Base-by-base conservation (phyloP, 768 basidiomycete genomes). In the Tylopilus rubrobrunneus region DNA sequence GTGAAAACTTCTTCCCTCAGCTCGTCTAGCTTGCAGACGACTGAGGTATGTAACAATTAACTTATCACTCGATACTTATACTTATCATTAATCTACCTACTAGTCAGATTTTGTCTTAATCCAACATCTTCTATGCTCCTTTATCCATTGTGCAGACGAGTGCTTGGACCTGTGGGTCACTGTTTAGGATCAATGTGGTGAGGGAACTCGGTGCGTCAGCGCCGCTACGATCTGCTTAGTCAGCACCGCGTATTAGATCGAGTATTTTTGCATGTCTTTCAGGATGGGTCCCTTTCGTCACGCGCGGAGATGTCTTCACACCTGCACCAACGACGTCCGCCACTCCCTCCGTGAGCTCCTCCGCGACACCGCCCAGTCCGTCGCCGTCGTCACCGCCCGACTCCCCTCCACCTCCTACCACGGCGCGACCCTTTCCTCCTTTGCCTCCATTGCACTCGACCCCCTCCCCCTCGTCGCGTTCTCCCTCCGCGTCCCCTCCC, bases 351-450 rank as follows among this genome's bases (percentile, higher is more conserved):
- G 84, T 10, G 70, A 69, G 0, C 77, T 92, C 7, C 74, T 92
- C n/a, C 80, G 89, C 55, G 79, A 86, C 57, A 83, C 84, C 4
- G 89, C 87, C 0, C 89, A 97, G 68, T 86, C 91, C 8, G 93
- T 96, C 34, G 88, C 90, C 3, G 84, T 96, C 51, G 81, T 94
- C 58, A 91, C 92, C 3, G 82, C 89, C 1, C 69, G 78, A 60
- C 78, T 87, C 74, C 82, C 55, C 14, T 23, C 53, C n/a, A 37
- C 41, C 1, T 40, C 55, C 10, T 92, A 80, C 63, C 94, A 97
- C 69, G 94, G 95, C 59, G 92, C 93, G 21, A 98, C 95, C 1
- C 77, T 98, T 31, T 95, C 95, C 9, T 96, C 93, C 1, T 93
- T 98, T 67, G 84, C 92, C 21, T 93, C 92, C 28, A 84, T 98